Conservation (phyloP, 352 stramenopile species). For the Aphanomyces invadans region DNA sequence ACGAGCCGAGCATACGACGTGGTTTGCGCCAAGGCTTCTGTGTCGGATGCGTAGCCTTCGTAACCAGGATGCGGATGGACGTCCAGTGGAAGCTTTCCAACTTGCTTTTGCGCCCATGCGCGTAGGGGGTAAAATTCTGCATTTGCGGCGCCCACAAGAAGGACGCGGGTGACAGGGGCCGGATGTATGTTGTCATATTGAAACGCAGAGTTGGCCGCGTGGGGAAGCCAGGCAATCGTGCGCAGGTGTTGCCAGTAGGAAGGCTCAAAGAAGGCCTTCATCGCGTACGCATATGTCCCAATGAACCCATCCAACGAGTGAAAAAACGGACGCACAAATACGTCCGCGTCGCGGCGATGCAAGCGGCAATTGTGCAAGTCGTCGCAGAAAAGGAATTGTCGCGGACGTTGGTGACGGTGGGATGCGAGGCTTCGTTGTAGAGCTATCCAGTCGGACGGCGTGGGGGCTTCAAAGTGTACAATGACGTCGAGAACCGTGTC, state of each 20-base stretch:
- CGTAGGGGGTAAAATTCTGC: slow-evolving; percentile 56
- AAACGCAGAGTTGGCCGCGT: slow-evolving; percentile 57
- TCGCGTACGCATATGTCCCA: slow-evolving; percentile 67
- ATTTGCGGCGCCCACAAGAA: slow-evolving; percentile 49
- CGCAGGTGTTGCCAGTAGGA: slow-evolving; percentile 59
- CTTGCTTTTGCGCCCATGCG: slow-evolving; percentile 54
- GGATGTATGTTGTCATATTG: slow-evolving; percentile 51
- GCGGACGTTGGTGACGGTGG: background rate
- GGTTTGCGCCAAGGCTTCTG: slow-evolving; percentile 43
- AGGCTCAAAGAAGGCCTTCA: slow-evolving; percentile 72
- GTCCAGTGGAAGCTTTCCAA: slow-evolving; percentile 48
- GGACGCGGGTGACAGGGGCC: slow-evolving; percentile 65
- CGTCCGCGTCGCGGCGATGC: no score
- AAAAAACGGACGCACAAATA: background rate
- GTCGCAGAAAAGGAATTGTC: background rate
- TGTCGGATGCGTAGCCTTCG: slow-evolving; percentile 28
- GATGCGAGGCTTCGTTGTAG: background rate
- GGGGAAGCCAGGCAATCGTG: slow-evolving; percentile 56
- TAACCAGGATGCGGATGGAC: slow-evolving; percentile 52
- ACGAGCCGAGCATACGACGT: slow-evolving; percentile 59
- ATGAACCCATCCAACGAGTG: slow-evolving; percentile 39
- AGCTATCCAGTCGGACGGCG: background rate
- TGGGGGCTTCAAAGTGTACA: background rate
- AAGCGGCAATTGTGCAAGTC: background rate
- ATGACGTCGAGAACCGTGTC: background rate